Base-by-base conservation (phyloP, 2,329 filamentous ascomycete species). In the Claviceps sp. region DNA sequence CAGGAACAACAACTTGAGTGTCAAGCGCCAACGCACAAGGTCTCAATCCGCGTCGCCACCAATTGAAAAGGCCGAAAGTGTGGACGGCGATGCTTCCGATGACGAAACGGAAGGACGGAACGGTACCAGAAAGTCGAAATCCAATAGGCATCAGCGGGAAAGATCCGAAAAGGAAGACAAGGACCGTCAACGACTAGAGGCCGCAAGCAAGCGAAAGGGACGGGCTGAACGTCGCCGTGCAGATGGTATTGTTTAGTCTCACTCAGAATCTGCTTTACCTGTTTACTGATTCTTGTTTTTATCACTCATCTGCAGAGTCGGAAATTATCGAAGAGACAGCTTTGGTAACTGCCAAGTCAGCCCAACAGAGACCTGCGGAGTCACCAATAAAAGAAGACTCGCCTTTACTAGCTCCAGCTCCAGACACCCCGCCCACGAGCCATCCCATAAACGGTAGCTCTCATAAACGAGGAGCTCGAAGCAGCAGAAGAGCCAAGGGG, bases 21-120 rank as follows among this genome's bases (percentile, higher is more conserved):
- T 79, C 48, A 97, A 97, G 71, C 79, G 91, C 58, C 89, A 88
- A 65, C 82, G 91, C 51, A 96, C 90, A 26, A 78, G 76, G 54
- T 94, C 89, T 2, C 82, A 81, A 47, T 88, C 87, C 3, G 77
- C 78, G 30, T 81, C 84, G 1, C 79, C 82, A 55, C 60, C 73
- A 13, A 47, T 57, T 3, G 63, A 67, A 55, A 63, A 72, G 51
- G 70, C 70, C 51, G 73, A 82, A 72, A 64, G 62, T 70, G 48
- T 68, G 67, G 60, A 72, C 68, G 47, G 70, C 69, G 76, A 84
- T 52, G 84, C 86, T 43, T 88, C 86, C 0, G 88, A 88, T 52
- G 87, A 93, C 53, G 86, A 84, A 43, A 67, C 70, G 2, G 72
- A 67, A 55, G 65, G 67, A 46, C 70, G 76, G 40, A 76, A 75